Conservation (phyloP, 1,139 yeast species). For the Kluyveromyces marxianus region DNA sequence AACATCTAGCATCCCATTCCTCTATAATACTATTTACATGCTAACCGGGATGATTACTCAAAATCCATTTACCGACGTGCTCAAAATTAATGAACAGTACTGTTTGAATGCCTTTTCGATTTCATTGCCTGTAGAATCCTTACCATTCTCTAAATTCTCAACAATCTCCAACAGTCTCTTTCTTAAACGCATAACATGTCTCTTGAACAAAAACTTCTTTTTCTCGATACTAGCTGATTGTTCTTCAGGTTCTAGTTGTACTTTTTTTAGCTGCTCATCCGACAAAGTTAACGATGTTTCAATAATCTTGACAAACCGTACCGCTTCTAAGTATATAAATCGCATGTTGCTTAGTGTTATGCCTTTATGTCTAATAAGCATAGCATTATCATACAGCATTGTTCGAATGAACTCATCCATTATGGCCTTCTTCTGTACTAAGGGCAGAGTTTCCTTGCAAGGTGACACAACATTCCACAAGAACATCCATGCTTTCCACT, state of each 20-base stretch:
- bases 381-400: conserved; percentile 8
- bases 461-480: conserved; percentile 8
- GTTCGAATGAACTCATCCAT: conserved; percentile 17
- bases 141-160: neutral
- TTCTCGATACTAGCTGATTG: conserved; percentile 5
- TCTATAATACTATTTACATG: no score
- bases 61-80: neutral
- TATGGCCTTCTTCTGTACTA: conserved; percentile 8
- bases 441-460: conserved; percentile 1
- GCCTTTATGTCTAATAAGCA: conserved; percentile 6
- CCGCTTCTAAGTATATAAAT: conserved; percentile 20
- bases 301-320: conserved; percentile 16
- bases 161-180: conserved; percentile 12
- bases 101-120: neutral
- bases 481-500: conserved; percentile 11
- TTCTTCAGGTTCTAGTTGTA: conserved; percentile 5
- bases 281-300: conserved; percentile 11
- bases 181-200: conserved; percentile 17
- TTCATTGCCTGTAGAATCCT: neutral
- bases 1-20: no score
- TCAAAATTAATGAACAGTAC: neutral
- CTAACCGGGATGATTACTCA: no score
- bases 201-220: conserved; percentile 13
- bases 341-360: conserved; percentile 9
- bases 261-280: conserved; percentile 6